phyloP scores from a whole-genome alignment of 345 rosid species.

The Acer negundo region DNA sequence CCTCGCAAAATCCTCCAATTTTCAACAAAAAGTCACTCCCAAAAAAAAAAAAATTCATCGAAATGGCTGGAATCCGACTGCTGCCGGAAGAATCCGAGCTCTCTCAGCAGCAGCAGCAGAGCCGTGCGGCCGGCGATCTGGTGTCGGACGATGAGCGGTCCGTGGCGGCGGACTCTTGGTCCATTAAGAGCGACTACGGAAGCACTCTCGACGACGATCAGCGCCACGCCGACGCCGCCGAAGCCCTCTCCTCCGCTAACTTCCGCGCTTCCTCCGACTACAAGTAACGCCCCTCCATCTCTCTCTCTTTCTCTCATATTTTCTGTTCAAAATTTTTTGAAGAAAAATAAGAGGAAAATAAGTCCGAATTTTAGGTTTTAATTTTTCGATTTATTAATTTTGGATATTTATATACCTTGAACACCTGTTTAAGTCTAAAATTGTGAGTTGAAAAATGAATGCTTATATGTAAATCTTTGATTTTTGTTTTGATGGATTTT shows the following conservation, averaged over 20 bases:
- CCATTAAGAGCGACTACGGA: slow-evolving; percentile 95
- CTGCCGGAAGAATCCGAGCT: slow-evolving; percentile 62
- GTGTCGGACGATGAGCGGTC: slow-evolving; percentile 98
- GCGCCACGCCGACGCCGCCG: slow-evolving; percentile 95
- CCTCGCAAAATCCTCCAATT: background rate
- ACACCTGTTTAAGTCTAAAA: background rate
- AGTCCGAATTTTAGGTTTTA: background rate
- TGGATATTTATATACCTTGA: background rate
- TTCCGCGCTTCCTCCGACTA: slow-evolving; percentile 83
- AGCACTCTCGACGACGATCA: slow-evolving; percentile 98
- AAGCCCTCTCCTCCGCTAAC: slow-evolving; percentile 75
- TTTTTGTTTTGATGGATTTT: background rate
- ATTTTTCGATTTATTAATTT: too few species aligned
- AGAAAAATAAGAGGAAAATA: background rate
- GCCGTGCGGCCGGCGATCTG: slow-evolving; percentile 48
- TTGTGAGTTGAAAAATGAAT: background rate
- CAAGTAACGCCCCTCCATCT: slow-evolving; percentile 34
- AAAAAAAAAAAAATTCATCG: background rate
- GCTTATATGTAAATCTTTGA: background rate
- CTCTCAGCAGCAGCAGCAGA: slow-evolving; percentile 29
- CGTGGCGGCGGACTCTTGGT: slow-evolving; percentile 98
- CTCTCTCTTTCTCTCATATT: background rate
- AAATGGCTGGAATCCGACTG: slow-evolving; percentile 67
- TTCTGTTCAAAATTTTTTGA: background rate
- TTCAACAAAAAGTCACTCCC: background rate